phyloP scores from a whole-genome alignment of 495 filamentous ascomycete species.

The Penicillium bialowiezense region DNA sequence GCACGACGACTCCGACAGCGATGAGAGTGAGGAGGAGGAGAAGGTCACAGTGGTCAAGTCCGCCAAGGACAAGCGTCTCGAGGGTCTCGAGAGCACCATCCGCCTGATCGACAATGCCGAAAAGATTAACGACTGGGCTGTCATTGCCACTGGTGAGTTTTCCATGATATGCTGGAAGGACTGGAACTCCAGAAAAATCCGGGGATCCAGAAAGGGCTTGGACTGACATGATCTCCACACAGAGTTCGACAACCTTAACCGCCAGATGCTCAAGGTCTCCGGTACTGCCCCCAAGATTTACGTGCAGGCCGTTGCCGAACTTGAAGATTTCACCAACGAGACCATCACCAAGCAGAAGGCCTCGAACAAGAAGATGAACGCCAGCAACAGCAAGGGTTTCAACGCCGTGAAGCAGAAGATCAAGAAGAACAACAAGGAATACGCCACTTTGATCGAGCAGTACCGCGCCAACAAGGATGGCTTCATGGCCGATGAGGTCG shows the following conservation, averaged over 20 bases:
- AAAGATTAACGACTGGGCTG: constrained; percentile 96
- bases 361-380: constrained; percentile 97
- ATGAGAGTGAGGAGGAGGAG: constrained; percentile 81
- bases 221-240: constrained; percentile 35
- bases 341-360: constrained; percentile 92
- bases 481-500: constrained; percentile 84
- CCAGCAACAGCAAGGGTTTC: constrained; percentile 86
- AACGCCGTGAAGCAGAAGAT: constrained; percentile 96
- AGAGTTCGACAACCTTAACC: constrained; percentile 98
- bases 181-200: constrained; percentile 2
- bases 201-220: constrained; percentile 4
- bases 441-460: constrained; percentile 78
- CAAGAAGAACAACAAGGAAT: constrained; percentile 97
- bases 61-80: constrained; percentile 93
- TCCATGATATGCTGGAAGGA: not conserved
- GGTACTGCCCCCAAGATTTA: constrained; percentile 83
- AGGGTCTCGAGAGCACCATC: constrained; percentile 88
- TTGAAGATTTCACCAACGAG: constrained; percentile 96
- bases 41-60: constrained; percentile 84
- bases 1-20: constrained; percentile 70
- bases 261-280: constrained; percentile 75
- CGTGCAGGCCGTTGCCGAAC: constrained; percentile 85
- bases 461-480: constrained; percentile 80
- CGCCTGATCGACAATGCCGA: constrained; percentile 90
- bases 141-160: constrained; percentile 78